phyloP scores from a whole-genome alignment of 495 filamentous ascomycete species.

The Chlorociboria aeruginascens region DNA sequence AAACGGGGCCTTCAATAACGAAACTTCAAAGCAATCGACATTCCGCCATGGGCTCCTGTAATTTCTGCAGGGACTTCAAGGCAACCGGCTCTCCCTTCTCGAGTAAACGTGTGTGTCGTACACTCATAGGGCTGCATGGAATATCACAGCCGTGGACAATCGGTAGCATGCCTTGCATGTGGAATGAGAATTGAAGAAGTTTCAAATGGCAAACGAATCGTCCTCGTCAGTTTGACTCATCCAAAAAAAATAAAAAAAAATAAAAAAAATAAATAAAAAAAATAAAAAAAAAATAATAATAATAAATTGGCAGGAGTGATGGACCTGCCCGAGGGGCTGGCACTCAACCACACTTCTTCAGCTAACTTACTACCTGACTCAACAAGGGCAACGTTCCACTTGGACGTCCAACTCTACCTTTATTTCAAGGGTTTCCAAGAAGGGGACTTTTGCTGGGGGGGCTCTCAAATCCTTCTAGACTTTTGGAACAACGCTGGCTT shows the following conservation, averaged over 20 bases:
- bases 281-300: too few species aligned
- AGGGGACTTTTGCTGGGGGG: neutral
- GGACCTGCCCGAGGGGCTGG: too few species aligned
- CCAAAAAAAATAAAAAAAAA: too few species aligned
- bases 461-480: conserved; percentile 1
- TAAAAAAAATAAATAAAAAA: too few species aligned
- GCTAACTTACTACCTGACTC: too few species aligned
- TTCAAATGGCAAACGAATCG: neutral
- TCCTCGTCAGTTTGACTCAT: neutral
- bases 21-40: neutral
- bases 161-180: conserved; percentile 5
- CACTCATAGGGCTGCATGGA: conserved; percentile 7
- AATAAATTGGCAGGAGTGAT: neutral
- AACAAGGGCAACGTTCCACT: neutral
- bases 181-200: neutral
- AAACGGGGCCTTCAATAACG: neutral
- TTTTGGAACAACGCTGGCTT: neutral
- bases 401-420: neutral
- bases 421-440: neutral
- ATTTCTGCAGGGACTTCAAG: neutral
- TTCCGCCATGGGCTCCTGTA: neutral
- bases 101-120: neutral
- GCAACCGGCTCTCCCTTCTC: neutral
- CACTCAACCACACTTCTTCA: too few species aligned
- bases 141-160: neutral